Evolutionary conservation across 257 asterid genomes (phyloP), one percentile per base, ranked within the genome.

Genomic region (Plantago major): DNA sequence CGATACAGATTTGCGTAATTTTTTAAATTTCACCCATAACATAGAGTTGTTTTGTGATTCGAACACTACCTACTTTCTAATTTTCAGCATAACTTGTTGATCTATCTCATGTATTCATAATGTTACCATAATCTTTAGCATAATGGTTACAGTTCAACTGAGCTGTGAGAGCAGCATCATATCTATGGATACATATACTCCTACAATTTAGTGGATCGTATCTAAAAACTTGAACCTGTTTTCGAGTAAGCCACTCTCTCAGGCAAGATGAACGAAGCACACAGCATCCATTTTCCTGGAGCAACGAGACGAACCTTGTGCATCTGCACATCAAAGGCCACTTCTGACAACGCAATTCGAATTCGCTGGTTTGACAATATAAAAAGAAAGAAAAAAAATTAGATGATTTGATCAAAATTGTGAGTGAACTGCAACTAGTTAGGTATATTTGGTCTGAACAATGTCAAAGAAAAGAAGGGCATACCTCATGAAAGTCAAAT

Each of bases 211-310:
- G 46, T 49, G 30, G 33, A 55, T 62, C 59, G 4, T 48, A 50
- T 46, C 71, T 63, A 70, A 14, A 59, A 63, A 48, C 62, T 16
- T 47, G 64, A 56, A 75, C 67, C 79, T 60, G 73, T 53, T 70
- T 67, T 71, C 10, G 84, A 77, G 76, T 67, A 86, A 14, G 91
- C 99, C 37, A 84, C 95, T 50, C 66, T 76, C 66, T 80, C 86
- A 0, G 97, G 99, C 52, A 92, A 83, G 64, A 74, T 48, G 78
- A 92, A 92, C 38, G 99, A 83, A 30, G 94, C 99, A 59, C 96
- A 86, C 50, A 92, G 45, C 99, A 92, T 92, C 97, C 97, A 92
- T 76, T 92, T 92, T 65, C 96, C 94, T 0, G 99, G 99, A 10
- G 97, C 99, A 40, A 92, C 99, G 28, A 83, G 81, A 33, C 99